Evolutionary conservation across 1,284 basidiomycete species (phyloP), one percentile per base, ranked within the genome.

Genomic region (Ustilago vetiveriae): DNA sequence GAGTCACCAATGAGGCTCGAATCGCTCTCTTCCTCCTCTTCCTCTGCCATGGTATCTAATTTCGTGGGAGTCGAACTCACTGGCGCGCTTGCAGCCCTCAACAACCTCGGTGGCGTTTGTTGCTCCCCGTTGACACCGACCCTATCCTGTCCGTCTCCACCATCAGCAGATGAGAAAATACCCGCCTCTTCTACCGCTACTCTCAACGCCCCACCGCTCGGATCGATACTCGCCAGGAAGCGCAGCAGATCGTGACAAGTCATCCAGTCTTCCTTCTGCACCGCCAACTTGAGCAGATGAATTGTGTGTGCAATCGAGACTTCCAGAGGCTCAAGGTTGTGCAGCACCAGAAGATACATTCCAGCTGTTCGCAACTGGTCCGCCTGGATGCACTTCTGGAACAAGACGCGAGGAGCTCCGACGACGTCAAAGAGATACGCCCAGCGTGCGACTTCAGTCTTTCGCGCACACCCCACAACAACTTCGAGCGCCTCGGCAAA

Each of bases 361-460:
- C 90, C 92, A 0, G 96, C 96, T 1, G 93, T 94, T 74, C 92
- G 91, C 64, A 94, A 85, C 13, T 90, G 87, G 24, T 89, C 88
- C 3, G 88, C 86, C 0, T 85, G 82, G 37, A 98, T 85, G 80
- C 94, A 98, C 33, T 86, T 87, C 85, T 96, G 93, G 78, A 97
- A 97, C n/a, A 98, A 85, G 2, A 86, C 85, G 74, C 92, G 89
- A 0, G 96, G 95, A 71, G 89, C 90, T 2, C 96, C 96, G 5
- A 96, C 94, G 16, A 92, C 86, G 53, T 88, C 88, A 80, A 99
- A 99, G 22, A 99, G 84, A 57, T 89, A 87, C 30, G 86, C 87
- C 96, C 96, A 99, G 41, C 91, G 85, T 6, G 91, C 90, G 75
- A 95, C 88, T 83, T 99, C 96, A 4, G 94, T 98, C 84, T 99